These are phyloP conservation scores for Stagonosporopsis cucurbitacearum DNA, from an alignment of 2,329 filamentous ascomycete genomes.

Conservation along the genomic window DNA sequence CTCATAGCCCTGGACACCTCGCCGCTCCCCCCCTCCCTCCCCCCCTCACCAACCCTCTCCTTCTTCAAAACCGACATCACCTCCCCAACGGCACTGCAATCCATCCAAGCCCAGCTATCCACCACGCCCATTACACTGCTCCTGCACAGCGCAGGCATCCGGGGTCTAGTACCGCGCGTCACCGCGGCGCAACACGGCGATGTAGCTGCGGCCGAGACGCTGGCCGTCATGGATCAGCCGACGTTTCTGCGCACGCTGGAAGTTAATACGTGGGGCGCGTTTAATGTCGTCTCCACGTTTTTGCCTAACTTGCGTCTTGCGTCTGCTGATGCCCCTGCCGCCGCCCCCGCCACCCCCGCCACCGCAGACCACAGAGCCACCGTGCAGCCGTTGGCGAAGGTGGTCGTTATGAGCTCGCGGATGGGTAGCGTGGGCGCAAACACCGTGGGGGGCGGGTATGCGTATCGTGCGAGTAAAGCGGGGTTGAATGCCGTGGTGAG, in stretches of 20 bases:
- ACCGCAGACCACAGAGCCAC: no score
- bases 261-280: constrained; percentile 53
- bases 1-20: constrained; percentile 34
- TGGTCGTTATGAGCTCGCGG: constrained; percentile 51
- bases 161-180: constrained; percentile 50
- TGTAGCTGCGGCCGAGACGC: constrained; percentile 52
- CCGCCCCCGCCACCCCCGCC: not conserved
- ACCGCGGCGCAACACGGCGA: constrained; percentile 35
- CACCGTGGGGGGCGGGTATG: constrained; percentile 51
- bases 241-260: constrained; percentile 51
- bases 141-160: constrained; percentile 54
- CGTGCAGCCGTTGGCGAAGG: no score
- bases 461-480: constrained; percentile 57
- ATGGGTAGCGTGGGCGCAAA: constrained; percentile 55
- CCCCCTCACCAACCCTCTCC: constrained; percentile 4
- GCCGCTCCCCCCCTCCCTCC: constrained; percentile 1
- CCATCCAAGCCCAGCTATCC: constrained; percentile 13
- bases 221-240: constrained; percentile 47
- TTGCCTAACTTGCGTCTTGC: constrained; percentile 43
- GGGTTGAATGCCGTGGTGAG: constrained; percentile 55
- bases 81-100: constrained; percentile 14
- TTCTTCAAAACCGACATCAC: constrained; percentile 24
- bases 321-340: no score
- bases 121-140: constrained; percentile 46
- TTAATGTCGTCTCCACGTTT: constrained; percentile 49